Evolutionary conservation across 352 stramenopile genomes (phyloP), one percentile per base, ranked within the genome.

Genomic region (Albugo laibachii): DNA sequence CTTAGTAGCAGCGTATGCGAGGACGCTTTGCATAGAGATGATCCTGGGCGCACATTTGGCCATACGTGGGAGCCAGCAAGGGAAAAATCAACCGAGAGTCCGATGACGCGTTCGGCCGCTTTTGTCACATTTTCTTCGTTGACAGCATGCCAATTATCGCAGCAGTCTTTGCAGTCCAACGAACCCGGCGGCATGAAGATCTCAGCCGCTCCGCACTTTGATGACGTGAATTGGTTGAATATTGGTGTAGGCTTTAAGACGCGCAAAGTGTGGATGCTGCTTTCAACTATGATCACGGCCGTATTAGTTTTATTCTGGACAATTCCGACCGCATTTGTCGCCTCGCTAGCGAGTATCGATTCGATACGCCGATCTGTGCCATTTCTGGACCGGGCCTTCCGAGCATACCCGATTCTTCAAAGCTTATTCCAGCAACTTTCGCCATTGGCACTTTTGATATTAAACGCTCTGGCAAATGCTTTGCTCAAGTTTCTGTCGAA

Each of bases 261-360:
- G 36, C 69, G 69, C 13, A 53, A 61, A 0, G 55, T 80, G 15
- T 63, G 72, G 11, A 57, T 50, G 45, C 56, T 85, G 13, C 48
- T 82, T 1, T 80, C 76, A 5, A 49, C 59, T 5, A 40, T 68
- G 15, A 47, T 84, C n/a, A 84, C 76, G 8, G 61, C 60, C 0
- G 48, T 40, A 15, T 80, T 88, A 48, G 71, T 86, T 43, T 53
- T 88, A 8, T 88, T 88, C 49, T 88, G 76, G 73, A 88, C 76
- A 2, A 80, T 88, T 43, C 76, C 76, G 14, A 84, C 73, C 34
- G 71, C 71, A 1, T 82, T 86, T 19, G 69, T 88, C 10, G 65
- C 73, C 8, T 85, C 76, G 11, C 48, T 88, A 12, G 54, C 76
- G 15, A 82, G 63, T 2, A 64, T 85, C 19, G 73, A 84, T 43